Evolutionary conservation across 805 yeast species (phyloP).

Genomic region (Candida fluviatilis): DNA sequence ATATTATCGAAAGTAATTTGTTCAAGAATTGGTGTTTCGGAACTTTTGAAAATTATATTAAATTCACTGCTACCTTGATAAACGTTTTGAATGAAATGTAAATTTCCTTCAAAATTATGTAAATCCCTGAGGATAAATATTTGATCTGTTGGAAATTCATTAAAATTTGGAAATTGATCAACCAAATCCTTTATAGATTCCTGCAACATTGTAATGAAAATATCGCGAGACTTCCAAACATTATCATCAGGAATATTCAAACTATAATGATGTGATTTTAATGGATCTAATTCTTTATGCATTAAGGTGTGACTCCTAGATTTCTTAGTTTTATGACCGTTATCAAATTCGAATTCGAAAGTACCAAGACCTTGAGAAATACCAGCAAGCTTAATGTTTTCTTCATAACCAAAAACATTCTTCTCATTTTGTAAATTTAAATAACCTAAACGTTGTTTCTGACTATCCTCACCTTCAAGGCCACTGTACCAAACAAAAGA

Average conservation of each 20-base stretch:
- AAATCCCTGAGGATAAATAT: slow-evolving; percentile 55
- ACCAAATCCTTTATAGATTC: slow-evolving; percentile 57
- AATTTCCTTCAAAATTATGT: slow-evolving; percentile 62
- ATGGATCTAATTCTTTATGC: slow-evolving; percentile 50
- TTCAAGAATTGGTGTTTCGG: slow-evolving; percentile 33
- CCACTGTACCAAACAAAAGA: slow-evolving; percentile 78
- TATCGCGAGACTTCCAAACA: slow-evolving; percentile 75
- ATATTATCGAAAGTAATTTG: slow-evolving; percentile 36
- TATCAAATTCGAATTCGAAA: slow-evolving; percentile 58
- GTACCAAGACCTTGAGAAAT: slow-evolving; percentile 60
- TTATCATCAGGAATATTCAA: slow-evolving; percentile 67
- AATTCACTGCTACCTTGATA: slow-evolving; percentile 75
- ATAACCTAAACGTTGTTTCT: slow-evolving; percentile 16
- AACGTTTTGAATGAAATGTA: slow-evolving; percentile 74
- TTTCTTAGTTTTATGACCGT: slow-evolving; percentile 45
- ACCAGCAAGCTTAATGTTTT: slow-evolving; percentile 39
- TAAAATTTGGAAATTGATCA: slow-evolving; percentile 18
- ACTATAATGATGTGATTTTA: slow-evolving; percentile 60
- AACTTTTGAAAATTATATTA: slow-evolving; percentile 58
- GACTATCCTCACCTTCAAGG: slow-evolving; percentile 51
- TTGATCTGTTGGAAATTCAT: slow-evolving; percentile 43
- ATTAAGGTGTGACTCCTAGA: slow-evolving; percentile 32
- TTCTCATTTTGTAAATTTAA: slow-evolving; percentile 22
- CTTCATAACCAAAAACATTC: slow-evolving; percentile 27
- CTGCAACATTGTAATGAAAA: slow-evolving; percentile 64